Conservation (phyloP, 148 eudicot genomes). For the Fagopyrum tataricum region DNA sequence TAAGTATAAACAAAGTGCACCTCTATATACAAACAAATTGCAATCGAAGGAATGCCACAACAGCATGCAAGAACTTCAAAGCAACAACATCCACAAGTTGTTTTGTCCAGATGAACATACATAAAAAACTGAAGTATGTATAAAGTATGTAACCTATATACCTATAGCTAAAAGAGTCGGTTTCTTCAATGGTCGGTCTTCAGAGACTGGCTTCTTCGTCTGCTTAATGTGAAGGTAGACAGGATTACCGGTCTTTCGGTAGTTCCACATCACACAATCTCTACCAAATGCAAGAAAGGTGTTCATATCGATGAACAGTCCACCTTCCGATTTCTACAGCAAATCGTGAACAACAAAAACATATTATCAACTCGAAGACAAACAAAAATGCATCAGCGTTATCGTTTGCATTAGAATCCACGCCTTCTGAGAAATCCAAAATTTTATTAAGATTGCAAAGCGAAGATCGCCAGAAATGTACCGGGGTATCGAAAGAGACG, state of each 20-base stretch:
- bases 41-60: too few species aligned
- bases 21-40: too few species aligned
- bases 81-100: too few species aligned
- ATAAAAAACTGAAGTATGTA: neutral
- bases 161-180: slow-evolving; percentile 95
- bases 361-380: neutral
- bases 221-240: slow-evolving; percentile 88
- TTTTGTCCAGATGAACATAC: neutral
- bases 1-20: too few species aligned
- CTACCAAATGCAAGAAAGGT: slow-evolving; percentile 89
- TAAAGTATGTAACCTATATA: slow-evolving; percentile 18
- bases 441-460: neutral
- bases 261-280: slow-evolving; percentile 85
- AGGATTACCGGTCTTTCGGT: slow-evolving; percentile 73
- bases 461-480: neutral
- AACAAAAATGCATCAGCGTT: neutral
- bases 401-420: neutral
- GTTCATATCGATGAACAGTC: slow-evolving; percentile 79
- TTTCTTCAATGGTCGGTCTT: slow-evolving; percentile 89
- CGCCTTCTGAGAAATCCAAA: neutral
- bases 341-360: neutral
- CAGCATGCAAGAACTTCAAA: too few species aligned
- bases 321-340: slow-evolving; percentile 89
- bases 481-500: slow-evolving; percentile 84
- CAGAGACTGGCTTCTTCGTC: slow-evolving; percentile 67